Base-by-base conservation (phyloP, 2,329 filamentous ascomycete genomes). In the Colletotrichum tropicale region DNA sequence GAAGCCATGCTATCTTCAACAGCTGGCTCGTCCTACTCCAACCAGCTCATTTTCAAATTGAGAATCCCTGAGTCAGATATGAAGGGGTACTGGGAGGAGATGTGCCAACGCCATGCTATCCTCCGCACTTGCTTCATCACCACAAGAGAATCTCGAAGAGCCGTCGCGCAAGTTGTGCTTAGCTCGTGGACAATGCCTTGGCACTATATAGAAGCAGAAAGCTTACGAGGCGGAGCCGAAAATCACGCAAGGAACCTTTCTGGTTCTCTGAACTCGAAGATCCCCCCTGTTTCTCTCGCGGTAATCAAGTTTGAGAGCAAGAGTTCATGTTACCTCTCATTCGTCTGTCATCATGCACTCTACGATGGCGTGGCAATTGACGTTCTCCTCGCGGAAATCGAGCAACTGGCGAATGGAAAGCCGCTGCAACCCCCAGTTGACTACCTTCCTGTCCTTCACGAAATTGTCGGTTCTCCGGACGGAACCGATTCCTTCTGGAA, bases 281-380 rank as follows among this genome's bases (percentile, higher is more conserved):
- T 78, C 5, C 88, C 87, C 10, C 89, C 87, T 2, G 82, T 88
- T 13, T 89, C 86, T 6, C 84, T 89, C 66, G 87, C 86, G 0
- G 67, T 87, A 0, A 83, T 91, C 26, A 77, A 78, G 12, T 79
- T 83, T 2, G 79, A 79, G 8, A 81, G 79, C 0, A 80, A 76
- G 0, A 66, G 74, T 0, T n/a, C n/a, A n/a, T n/a, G n/a, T n/a
- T 88, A 88, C 58, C 79, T 89, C 2, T 93, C 86, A 0, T 89
- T 89, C 65, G 83, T 87, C 48, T 92, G 87, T 79, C 96, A 98
- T 79, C 96, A 98, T 84, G 94, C 95, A 3, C 86, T 98, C 1
- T 98, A 98, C 79, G 96, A 98, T 83, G 96, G 94, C 0, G 92
- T 94, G 43, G 95, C 95, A 0, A 93, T 98, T 80, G 86, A 89